A percentile compares a stretch with the other conserved stretches of the same genome.
Evolutionary conservation across 148 eudicot genomes (phyloP).

Genomic region (Rhododendron molle): DNA sequence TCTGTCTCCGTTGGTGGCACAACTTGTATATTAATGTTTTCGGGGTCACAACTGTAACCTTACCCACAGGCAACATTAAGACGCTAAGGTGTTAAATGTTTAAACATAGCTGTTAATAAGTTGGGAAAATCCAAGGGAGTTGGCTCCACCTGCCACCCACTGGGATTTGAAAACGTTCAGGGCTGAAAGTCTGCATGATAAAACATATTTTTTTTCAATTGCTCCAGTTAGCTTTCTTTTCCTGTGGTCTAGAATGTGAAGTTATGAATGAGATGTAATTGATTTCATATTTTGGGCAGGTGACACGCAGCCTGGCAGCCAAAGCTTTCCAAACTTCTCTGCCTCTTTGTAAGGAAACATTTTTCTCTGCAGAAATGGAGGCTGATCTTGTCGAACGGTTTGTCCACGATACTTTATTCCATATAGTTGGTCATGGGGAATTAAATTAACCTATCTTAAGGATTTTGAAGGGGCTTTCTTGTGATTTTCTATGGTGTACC

Average conservation of each 20-base stretch:
- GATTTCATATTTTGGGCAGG: slow-evolving; percentile 37
- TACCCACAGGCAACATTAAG: background rate
- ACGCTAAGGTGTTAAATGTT: background rate
- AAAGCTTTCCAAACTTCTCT: slow-evolving; percentile 89
- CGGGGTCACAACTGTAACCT: background rate
- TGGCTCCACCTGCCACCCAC: background rate
- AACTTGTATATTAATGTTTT: background rate
- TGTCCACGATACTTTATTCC: slow-evolving; percentile 11
- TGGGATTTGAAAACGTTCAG: background rate
- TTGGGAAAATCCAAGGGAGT: background rate
- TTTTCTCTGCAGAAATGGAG: slow-evolving; percentile 80
- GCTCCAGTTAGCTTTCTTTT: background rate
- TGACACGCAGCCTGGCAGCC: slow-evolving; percentile 91
- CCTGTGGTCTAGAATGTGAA: background rate
- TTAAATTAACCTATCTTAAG: background rate
- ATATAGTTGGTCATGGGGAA: background rate
- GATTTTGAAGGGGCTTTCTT: background rate
- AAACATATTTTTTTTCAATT: background rate
- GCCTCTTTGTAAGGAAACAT: slow-evolving; percentile 83
- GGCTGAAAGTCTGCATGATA: background rate
- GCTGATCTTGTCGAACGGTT: slow-evolving; percentile 62
- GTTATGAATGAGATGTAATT: background rate
- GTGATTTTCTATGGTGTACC: background rate
- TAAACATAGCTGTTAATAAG: background rate
- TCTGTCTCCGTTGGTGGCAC: background rate